Conservation (phyloP, 768 basidiomycete species). For the Solioccasus polychromus region DNA sequence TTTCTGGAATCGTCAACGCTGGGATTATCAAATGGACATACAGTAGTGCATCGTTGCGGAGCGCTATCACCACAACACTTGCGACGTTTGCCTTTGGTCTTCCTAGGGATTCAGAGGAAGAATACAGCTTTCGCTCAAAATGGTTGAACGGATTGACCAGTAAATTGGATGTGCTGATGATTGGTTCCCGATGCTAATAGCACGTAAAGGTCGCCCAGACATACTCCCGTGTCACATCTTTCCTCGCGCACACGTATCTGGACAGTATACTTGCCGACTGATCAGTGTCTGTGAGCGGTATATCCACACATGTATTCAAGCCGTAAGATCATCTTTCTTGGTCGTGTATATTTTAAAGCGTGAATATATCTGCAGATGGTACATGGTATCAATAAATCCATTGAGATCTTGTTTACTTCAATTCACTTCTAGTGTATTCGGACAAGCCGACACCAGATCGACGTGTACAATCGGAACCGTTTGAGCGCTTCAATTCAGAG, state of each 20-base stretch:
- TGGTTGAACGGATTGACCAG: conserved; percentile 11
- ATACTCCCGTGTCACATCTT: conserved; percentile 10
- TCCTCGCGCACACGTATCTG: conserved; percentile 3
- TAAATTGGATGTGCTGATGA: not conserved
- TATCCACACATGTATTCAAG: not conserved
- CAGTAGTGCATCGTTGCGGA: conserved; percentile 4
- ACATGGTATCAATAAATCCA: too few relatives aligned
- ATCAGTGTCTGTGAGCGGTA: not conserved
- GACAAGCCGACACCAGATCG: too few relatives aligned
- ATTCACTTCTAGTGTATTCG: too few relatives aligned
- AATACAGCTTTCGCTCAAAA: not conserved
- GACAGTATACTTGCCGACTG: not conserved
- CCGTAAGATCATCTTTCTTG: too few relatives aligned
- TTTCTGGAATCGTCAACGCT: too few relatives aligned
- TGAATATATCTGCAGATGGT: not conserved
- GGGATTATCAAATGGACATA: too few relatives aligned
- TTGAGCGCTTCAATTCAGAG: not conserved
- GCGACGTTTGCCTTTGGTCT: conserved; percentile 8
- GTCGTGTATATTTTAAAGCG: too few relatives aligned
- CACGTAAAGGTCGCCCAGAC: conserved; percentile 5
- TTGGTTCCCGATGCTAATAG: not conserved
- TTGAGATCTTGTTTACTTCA: too few relatives aligned
- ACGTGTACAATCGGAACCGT: too few relatives aligned
- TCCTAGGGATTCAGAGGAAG: not conserved
- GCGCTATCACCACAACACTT: conserved; percentile 12